A percentile compares a stretch with the other conserved stretches of the same genome.
Conservation (phyloP, 306 rosid species). For the Prunus davidiana region DNA sequence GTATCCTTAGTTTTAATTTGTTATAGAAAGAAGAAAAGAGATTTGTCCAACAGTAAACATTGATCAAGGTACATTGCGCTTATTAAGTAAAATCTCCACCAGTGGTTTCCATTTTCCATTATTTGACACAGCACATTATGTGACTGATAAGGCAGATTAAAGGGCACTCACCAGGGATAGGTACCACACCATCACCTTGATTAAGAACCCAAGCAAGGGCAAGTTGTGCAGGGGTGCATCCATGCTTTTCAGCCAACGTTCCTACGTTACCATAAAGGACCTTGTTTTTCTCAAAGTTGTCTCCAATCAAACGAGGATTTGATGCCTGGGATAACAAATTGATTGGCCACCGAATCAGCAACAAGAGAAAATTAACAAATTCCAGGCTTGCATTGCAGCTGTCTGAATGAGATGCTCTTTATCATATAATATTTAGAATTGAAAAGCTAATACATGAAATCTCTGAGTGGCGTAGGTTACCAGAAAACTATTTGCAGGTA, state of each 20-base stretch:
- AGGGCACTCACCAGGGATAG: slow-evolving; percentile 60
- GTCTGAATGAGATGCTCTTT: neutral
- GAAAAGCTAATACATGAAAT: too few relatives aligned
- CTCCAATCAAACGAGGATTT: slow-evolving; percentile 58
- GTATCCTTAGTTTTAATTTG: neutral
- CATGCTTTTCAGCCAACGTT: slow-evolving; percentile 51
- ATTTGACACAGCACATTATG: too few relatives aligned
- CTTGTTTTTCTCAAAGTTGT: slow-evolving; percentile 62
- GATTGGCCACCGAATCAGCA: neutral
- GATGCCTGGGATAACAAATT: slow-evolving; percentile 32
- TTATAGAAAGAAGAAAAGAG: too few relatives aligned
- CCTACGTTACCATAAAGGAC: slow-evolving; percentile 34
- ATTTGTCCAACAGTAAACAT: too few relatives aligned
- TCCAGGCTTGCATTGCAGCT: neutral
- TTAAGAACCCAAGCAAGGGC: slow-evolving; percentile 69
- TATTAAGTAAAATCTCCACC: neutral
- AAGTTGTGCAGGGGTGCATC: slow-evolving; percentile 51
- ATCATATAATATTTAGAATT: neutral
- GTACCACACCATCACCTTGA: slow-evolving; percentile 63
- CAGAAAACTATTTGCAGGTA: slow-evolving; percentile 25
- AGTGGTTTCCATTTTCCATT: too few relatives aligned
- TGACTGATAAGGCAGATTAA: neutral
- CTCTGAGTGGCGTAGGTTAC: slow-evolving; percentile 3
- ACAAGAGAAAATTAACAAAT: neutral
- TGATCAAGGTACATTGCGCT: neutral